phyloP scores from a whole-genome alignment of 192 early-diverging fungal species.

The Polychytrium aggregatum region DNA sequence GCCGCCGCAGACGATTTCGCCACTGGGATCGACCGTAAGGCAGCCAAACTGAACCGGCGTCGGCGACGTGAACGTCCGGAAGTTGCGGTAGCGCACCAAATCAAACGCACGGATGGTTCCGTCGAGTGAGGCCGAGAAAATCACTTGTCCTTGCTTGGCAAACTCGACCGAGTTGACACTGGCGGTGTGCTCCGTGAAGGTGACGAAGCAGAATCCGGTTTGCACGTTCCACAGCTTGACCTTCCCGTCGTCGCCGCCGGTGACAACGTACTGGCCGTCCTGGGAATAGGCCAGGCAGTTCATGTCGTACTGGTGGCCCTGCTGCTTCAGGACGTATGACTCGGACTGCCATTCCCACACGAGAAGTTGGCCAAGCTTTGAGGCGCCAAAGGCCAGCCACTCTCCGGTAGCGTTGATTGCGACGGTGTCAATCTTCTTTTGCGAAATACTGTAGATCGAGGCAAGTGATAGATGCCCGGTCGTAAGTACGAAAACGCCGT shows the following conservation, averaged over 20 bases:
- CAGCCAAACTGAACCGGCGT: slow-evolving; percentile 89
- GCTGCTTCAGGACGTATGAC: slow-evolving; percentile 97
- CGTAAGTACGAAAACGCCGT: background rate
- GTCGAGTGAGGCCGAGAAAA: slow-evolving; percentile 90
- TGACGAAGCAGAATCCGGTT: slow-evolving; percentile 96
- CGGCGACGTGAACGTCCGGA: slow-evolving; percentile 92
- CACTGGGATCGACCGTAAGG: slow-evolving; percentile 89
- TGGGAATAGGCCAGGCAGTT: slow-evolving; percentile 76
- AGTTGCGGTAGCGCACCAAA: slow-evolving; percentile 94
- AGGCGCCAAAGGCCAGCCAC: slow-evolving; percentile 94
- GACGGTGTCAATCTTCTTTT: slow-evolving; percentile 80
- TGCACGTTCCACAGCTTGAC: slow-evolving; percentile 97
- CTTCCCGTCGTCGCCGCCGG: slow-evolving; percentile 94
- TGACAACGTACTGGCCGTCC: slow-evolving; percentile 88
- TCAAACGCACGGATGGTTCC: slow-evolving; percentile 99
- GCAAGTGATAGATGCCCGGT: background rate
- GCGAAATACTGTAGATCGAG: slow-evolving; percentile 62
- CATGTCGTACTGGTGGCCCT: slow-evolving; percentile 96
- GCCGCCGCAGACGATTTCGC: slow-evolving; percentile 94
- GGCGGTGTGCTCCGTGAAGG: slow-evolving; percentile 84
- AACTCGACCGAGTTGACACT: slow-evolving; percentile 77
- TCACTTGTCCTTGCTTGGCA: slow-evolving; percentile 82
- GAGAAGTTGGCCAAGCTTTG: slow-evolving; percentile 84
- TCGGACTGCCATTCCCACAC: slow-evolving; percentile 99
- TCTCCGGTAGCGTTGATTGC: slow-evolving; percentile 86